A percentile compares a stretch with the other conserved stretches of the same genome.
Evolutionary conservation across 495 filamentous ascomycete species (phyloP).

Genomic region (Neurospora sp.): DNA sequence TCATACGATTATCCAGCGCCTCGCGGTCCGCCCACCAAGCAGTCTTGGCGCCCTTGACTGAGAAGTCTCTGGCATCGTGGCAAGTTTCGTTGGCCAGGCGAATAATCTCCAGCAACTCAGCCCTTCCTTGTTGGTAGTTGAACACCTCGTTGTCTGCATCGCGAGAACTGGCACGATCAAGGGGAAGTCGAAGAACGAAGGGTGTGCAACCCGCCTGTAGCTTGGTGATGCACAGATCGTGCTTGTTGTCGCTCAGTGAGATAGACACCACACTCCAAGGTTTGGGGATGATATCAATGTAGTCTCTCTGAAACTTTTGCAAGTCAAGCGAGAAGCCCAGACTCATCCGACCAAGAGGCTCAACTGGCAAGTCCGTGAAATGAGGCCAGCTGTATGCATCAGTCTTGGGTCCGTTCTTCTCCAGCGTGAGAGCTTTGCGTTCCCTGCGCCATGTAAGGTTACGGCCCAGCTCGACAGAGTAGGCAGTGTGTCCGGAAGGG

Average conservation of each 20-base stretch:
- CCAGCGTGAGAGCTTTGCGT: slow-evolving; percentile 38
- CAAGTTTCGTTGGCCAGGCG: slow-evolving; percentile 67
- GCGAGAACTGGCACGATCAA: slow-evolving; percentile 69
- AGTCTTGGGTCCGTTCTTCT: slow-evolving; percentile 21
- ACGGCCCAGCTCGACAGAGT: slow-evolving; percentile 53
- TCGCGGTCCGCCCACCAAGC: slow-evolving; percentile 87
- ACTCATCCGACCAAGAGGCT: slow-evolving; percentile 22
- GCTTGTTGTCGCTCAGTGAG: slow-evolving; percentile 63
- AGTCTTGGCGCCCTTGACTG: slow-evolving; percentile 51
- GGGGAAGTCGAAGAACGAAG: slow-evolving; percentile 75
- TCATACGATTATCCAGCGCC: slow-evolving; percentile 64
- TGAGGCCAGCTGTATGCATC: slow-evolving; percentile 20
- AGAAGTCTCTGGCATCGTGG: slow-evolving; percentile 43
- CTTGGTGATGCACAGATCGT: slow-evolving; percentile 75
- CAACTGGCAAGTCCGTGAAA: neutral
- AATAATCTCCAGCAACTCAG: slow-evolving; percentile 77
- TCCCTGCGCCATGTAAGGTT: slow-evolving; percentile 51
- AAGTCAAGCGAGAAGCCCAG: slow-evolving; percentile 35
- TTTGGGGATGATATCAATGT: slow-evolving; percentile 70
- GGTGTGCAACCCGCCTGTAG: slow-evolving; percentile 63
- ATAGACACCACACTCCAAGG: slow-evolving; percentile 82
- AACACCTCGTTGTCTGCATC: slow-evolving; percentile 75
- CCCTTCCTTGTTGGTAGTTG: slow-evolving; percentile 64
- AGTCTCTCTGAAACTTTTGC: slow-evolving; percentile 54
- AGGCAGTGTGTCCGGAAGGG: slow-evolving; percentile 50